Conservation (phyloP, 2,329 filamentous ascomycete genomes). For the Keithomyces neogunnii region DNA sequence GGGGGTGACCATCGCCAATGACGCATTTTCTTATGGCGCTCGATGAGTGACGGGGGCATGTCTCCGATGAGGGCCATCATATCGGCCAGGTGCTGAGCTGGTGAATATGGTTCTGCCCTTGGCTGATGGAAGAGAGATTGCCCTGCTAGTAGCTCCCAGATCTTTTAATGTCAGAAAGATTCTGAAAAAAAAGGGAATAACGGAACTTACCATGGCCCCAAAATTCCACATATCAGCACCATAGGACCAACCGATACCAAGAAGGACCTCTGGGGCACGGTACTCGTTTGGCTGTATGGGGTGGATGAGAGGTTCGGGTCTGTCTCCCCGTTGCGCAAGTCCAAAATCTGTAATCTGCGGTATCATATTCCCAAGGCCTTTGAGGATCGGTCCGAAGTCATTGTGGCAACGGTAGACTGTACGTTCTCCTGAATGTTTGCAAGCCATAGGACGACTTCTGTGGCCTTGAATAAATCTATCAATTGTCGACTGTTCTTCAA, state of each 20-base stretch:
- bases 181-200: neutral
- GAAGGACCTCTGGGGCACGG: constrained; percentile 15
- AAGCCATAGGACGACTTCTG: too few species aligned
- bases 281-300: constrained; percentile 14
- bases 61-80: too few species aligned
- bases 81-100: too few species aligned
- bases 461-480: too few species aligned
- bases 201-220: constrained; percentile 13
- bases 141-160: constrained; percentile 16
- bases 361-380: neutral
- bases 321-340: constrained; percentile 2
- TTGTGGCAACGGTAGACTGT: too few species aligned
- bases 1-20: too few species aligned
- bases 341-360: constrained; percentile 4
- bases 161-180: constrained; percentile 5
- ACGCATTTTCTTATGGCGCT: too few species aligned
- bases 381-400: neutral
- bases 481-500: too few species aligned
- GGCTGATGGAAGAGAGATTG: constrained; percentile 12
- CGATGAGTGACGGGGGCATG: too few species aligned
- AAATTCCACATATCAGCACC: constrained; percentile 12
- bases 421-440: too few species aligned
- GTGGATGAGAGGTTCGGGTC: constrained; percentile 5
- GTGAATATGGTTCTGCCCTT: constrained; percentile 2
- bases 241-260: constrained; percentile 13